These are phyloP conservation scores for Parathielavia appendiculata DNA, from an alignment of 495 filamentous ascomycete species.

Conservation along the genomic window DNA sequence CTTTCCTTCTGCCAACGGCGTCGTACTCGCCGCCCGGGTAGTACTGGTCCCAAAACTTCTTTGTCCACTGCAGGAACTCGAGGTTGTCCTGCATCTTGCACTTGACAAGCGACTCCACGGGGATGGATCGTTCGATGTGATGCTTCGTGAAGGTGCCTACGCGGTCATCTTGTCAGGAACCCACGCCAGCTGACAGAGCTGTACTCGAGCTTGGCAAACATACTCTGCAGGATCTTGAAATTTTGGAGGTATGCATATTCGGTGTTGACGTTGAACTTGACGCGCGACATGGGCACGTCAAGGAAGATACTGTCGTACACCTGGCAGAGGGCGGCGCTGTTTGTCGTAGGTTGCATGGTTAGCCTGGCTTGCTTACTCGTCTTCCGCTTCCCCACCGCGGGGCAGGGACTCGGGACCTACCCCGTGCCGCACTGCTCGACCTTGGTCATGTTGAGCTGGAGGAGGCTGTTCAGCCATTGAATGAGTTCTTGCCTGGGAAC, in stretches of 20 bases:
- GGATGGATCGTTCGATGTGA: conserved; percentile 77
- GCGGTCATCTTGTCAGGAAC: conserved; percentile 22
- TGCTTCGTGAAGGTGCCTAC: conserved; percentile 80
- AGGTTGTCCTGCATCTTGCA: conserved; percentile 99
- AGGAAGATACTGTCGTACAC: conserved; percentile 96
- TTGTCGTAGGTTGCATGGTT: conserved; percentile 13
- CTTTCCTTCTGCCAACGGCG: conserved; percentile 77
- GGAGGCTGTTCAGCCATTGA: conserved; percentile 93
- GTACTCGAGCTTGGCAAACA: conserved; percentile 31
- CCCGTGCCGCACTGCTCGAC: conserved; percentile 98
- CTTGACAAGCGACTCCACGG: conserved; percentile 82
- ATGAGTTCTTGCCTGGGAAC: conserved; percentile 82
- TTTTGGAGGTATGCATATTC: conserved; percentile 98
- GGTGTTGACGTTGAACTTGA: conserved; percentile 96
- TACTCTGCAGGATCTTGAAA: conserved; percentile 94
- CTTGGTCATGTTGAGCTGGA: conserved; percentile 96
- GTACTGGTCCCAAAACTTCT: conserved; percentile 96
- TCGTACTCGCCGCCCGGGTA: conserved; percentile 96
- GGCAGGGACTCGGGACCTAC: conserved; percentile 54
- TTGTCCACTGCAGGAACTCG: conserved; percentile 95
- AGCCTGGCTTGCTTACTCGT: conserved; percentile 3
- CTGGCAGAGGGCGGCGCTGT: conserved; percentile 91
- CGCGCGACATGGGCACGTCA: conserved; percentile 91
- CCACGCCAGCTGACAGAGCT: neutral
- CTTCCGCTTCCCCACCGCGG: conserved; percentile 28